Base-by-base conservation (phyloP, 768 basidiomycete genomes). In the Paxillus rubicundulus region DNA sequence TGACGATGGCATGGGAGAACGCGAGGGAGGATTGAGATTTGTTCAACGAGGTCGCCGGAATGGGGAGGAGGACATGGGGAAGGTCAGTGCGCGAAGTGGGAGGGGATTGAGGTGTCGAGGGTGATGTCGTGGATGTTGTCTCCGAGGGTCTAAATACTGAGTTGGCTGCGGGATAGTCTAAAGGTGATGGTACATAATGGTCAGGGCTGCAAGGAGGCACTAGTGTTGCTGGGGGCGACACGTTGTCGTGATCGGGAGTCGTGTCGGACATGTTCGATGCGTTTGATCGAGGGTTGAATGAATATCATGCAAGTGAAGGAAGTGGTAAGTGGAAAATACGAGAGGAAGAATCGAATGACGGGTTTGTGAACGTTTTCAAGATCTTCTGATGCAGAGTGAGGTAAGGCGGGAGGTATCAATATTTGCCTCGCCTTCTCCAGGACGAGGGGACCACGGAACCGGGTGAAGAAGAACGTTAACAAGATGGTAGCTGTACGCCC, bases 21-120 rank as follows among this genome's bases (percentile, higher is more conserved):
- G 76, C 64, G 36, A 82, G 75, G 0, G 72, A 72, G 17, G 74
- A 68, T 47, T 75, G 74, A 4, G 74, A 73, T 47, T 64, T 72
- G 53, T 71, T 71, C 20, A 68, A 60, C 12, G 71, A 70, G 5
- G 64, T 65, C 2, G 71, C 65, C 17, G 77, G 73, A 45, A 76
- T 66, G 27, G 79, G 77, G 16, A 77, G 74, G n/a, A 78, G 59
- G 43, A 74, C 69, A 40, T 71, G 74, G 12, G 63, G 21, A 16
- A 54, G 42, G 7, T 49, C 5, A 45, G 27, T 5, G 16, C 67
- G 62, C 30, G 55, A 30, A n/a, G 53, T 40, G 33, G 40, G 56
- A 54, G 56, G 59, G 14, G 63, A 67, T 4, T 59, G 21, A 6
- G 61, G 62, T 50, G 57, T 12, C 17, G 53, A 56, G 24, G 50